phyloP scores from a whole-genome alignment of 441 rosid species.

The Metrosideros polymorpha region DNA sequence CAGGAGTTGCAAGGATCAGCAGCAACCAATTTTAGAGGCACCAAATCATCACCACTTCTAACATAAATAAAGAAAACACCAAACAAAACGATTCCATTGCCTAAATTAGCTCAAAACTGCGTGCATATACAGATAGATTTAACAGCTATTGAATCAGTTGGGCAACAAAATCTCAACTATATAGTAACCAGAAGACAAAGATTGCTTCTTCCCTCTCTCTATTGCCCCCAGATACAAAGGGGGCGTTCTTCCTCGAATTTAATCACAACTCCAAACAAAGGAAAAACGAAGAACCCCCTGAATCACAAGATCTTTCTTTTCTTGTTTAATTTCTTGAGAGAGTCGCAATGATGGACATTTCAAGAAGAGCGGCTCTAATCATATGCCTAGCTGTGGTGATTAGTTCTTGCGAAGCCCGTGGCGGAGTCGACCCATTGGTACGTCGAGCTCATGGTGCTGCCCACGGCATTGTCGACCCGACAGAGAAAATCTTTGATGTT shows the following conservation, averaged over 20 bases:
- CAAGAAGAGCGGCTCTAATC: constrained; percentile 8
- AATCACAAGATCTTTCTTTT: background rate
- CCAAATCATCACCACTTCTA: background rate
- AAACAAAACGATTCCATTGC: background rate
- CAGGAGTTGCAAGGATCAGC: background rate
- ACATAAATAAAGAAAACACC: background rate
- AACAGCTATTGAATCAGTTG: background rate
- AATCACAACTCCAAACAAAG: background rate
- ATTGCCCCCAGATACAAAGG: background rate
- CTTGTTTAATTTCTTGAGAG: background rate
- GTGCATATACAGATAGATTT: background rate
- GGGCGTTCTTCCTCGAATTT: background rate
- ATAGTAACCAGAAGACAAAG: background rate
- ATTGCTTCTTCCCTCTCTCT: background rate
- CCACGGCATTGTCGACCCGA: background rate
- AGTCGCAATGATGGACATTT: constrained; percentile 6
- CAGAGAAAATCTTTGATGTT: constrained; percentile 36
- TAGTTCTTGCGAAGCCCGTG: constrained; percentile 3
- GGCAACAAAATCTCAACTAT: background rate
- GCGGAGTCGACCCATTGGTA: background rate
- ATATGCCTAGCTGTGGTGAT: constrained; percentile 16
- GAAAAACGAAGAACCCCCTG: background rate
- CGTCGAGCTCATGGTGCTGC: background rate
- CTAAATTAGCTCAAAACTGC: background rate
- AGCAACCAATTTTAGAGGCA: background rate